Conservation (phyloP, 2,329 filamentous ascomycete genomes). For the Onygenales sp. region DNA sequence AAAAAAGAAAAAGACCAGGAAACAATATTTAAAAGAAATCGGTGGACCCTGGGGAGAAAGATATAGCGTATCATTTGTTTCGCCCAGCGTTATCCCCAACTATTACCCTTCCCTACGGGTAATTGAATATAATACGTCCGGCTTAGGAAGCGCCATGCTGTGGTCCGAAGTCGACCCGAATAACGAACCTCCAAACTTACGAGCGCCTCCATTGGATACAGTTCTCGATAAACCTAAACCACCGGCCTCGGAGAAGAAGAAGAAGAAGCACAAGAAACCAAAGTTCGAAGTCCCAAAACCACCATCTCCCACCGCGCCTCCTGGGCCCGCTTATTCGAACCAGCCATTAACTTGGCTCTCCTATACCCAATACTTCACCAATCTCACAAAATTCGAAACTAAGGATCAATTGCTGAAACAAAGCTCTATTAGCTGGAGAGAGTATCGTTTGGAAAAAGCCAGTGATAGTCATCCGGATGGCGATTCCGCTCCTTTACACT, state of each 20-base stretch:
- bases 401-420: constrained; percentile 33
- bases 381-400: constrained; percentile 83
- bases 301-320: constrained; percentile 61
- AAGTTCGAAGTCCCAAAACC: constrained; percentile 58
- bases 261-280: constrained; percentile 43
- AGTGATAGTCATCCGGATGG: constrained; percentile 35
- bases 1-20: constrained; percentile 40
- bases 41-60: constrained; percentile 76
- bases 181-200: background rate
- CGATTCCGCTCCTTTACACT: constrained; percentile 44
- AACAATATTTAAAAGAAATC: constrained; percentile 54
- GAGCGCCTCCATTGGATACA: background rate
- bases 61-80: constrained; percentile 70
- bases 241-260: constrained; percentile 14
- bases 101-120: constrained; percentile 85
- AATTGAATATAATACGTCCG: constrained; percentile 86
- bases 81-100: constrained; percentile 84
- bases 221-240: background rate
- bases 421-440: constrained; percentile 25
- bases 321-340: constrained; percentile 82
- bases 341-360: constrained; percentile 70
- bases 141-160: constrained; percentile 50
- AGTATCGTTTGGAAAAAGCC: constrained; percentile 40
- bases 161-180: constrained; percentile 13
- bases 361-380: constrained; percentile 88